Base-by-base conservation (phyloP, 805 yeast genomes). In the Candida dajiaensis region DNA sequence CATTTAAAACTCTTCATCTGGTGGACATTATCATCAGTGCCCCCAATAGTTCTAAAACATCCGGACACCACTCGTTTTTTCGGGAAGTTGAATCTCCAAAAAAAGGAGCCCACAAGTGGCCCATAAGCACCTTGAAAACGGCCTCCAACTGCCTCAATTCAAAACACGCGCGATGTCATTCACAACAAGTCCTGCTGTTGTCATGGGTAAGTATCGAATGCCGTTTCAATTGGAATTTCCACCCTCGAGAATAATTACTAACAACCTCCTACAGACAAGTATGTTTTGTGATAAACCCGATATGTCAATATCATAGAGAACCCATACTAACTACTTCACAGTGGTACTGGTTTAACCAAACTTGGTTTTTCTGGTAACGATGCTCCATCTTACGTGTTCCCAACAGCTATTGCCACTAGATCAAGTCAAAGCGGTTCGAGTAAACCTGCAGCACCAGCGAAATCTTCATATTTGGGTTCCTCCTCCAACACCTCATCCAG, bases 311-410 rank as follows among this genome's bases (percentile, higher is more conserved):
- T 16, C 21, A 33, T 25, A 8, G 16, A 16, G 21, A 13, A 25
- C 18, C 39, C 8, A 19, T 53, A 58, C 55, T 52, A 55, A 50
- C 55, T 29, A 11, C 13, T 31, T 45, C 13, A 20, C 76, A 92
- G 92, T 66, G 99, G 99, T 77, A 94, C 99, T 58, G 99, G 99
- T 55, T 75, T 90, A 58, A 94, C 99, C 64, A 94, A 94, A 66
- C 77, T 94, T 56, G 99, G 99, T 23, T 94, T 90, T 71, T 99
- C 99, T 56, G 99, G 99, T 47, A 94, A 94, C 65, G 99, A 94
- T 69, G 77, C 97, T 21, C 99, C 99, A 37, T 90, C 97, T 5
- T 94, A 86, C 77, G 89, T 94, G 28, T 88, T 94, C 61, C 99
- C 99, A 44, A 94, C 99, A 1, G 98, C 97, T 6, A 94, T 94